Base-by-base conservation (phyloP, 805 yeast species). In the Metschnikowia baotianmanensis region DNA sequence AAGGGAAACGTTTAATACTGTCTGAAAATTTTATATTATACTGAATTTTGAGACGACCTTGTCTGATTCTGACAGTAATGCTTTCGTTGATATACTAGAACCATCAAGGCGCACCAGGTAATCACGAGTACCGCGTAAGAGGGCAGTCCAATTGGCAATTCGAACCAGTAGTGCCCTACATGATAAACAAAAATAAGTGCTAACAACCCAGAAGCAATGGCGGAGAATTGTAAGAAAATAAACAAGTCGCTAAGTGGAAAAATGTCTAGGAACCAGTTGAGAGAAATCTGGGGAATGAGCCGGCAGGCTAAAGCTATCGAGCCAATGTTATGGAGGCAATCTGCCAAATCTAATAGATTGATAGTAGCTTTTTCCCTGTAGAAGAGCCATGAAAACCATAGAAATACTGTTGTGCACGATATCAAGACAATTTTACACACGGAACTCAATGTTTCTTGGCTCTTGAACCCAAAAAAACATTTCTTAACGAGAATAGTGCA, bases 251-350 rank as follows among this genome's bases (percentile, higher is more conserved):
- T 22, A 19, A 37, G 23, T 3, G 43, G 38, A 21, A 34, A 42
- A 29, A 34, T 30, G 41, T 35, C 44, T 18, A 40, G 31, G 15
- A 50, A 50, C 52, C 52, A 48, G 31, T 46, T 45, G 13, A 41
- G 38, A 10, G 52, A 46, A n/a, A 42, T 27, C 32, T 46, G 51
- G 7, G 51, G 48, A 11, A 48, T 34, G 31, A 50, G 45, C 28
- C 49, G 32, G 22, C 34, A 33, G 16, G 50, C 41, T 34, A 43
- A 35, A 1, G 48, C 33, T 10, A 46, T 21, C 17, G 38, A 20
- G 6, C 51, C 50, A 9, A 50, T 33, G 16, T 35, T 33, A 25
- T 45, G 42, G 12, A 48, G 40, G 12, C 38, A 38, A 28, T 48
- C 49, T 4, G 53, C 53, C 17, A 50, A 11, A 13, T 50, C 54